Percentiles rank a stretch among this genome's conserved stretches.
Evolutionary conservation across 805 yeast species (phyloP).

Genomic region (Kazachstania psychrophila): DNA sequence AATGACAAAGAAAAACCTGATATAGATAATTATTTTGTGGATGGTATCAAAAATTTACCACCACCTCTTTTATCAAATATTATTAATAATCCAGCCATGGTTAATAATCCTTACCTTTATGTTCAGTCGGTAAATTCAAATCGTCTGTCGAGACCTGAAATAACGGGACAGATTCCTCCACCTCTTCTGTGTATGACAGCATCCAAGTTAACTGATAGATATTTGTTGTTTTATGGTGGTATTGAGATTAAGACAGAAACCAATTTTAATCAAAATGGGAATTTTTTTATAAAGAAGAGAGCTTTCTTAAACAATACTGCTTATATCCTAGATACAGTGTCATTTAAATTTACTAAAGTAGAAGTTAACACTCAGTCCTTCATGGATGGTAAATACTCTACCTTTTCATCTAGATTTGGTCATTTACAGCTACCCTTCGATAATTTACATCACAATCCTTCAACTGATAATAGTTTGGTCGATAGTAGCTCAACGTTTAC

Average conservation of each 20-base stretch:
- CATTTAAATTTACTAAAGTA: slow-evolving; percentile 42
- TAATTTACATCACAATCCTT: not conserved
- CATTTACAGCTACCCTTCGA: slow-evolving; percentile 28
- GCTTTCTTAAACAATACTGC: slow-evolving; percentile 44
- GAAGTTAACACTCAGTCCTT: slow-evolving; percentile 31
- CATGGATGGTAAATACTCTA: slow-evolving; percentile 23
- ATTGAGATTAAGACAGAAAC: slow-evolving; percentile 37
- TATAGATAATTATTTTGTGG: slow-evolving; percentile 30
- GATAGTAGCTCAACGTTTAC: no score
- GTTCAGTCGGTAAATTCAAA: slow-evolving; percentile 35
- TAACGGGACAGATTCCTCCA: slow-evolving; percentile 41
- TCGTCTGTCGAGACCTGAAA: slow-evolving; percentile 28
- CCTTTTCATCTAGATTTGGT: slow-evolving; percentile 34
- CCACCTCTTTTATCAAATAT: slow-evolving; percentile 37
- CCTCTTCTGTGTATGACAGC: slow-evolving; percentile 42
- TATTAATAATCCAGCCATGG: slow-evolving; percentile 35
- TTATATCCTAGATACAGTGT: slow-evolving; percentile 48
- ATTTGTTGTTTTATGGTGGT: slow-evolving; percentile 64
- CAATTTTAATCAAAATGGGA: slow-evolving; percentile 27
- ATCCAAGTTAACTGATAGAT: slow-evolving; percentile 44
- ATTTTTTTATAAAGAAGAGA: slow-evolving; percentile 32
- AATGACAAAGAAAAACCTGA: slow-evolving; percentile 24
- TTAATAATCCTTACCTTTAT: slow-evolving; percentile 33
- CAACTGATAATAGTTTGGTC: no score
- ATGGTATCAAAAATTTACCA: slow-evolving; percentile 37